phyloP scores from a whole-genome alignment of 2,329 filamentous ascomycete genomes.

The Leptosphaerulina australis region DNA sequence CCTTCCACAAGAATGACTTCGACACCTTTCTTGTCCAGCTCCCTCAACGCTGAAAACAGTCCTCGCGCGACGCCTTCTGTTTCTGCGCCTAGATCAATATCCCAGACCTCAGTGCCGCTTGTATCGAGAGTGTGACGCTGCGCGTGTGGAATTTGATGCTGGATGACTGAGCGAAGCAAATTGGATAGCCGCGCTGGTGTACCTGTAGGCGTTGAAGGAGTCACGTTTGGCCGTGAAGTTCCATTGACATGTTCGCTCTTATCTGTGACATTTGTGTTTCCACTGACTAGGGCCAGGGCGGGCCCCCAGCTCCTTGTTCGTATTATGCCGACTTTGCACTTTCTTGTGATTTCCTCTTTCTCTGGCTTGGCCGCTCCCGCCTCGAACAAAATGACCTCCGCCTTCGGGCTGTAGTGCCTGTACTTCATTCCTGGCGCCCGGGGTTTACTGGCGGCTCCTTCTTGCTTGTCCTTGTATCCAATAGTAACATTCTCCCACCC shows the following conservation, averaged over 20 bases:
- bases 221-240: background rate
- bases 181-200: slow-evolving; percentile 31
- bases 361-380: slow-evolving; percentile 50
- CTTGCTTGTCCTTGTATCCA: slow-evolving; percentile 76
- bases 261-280: background rate
- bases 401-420: slow-evolving; percentile 93
- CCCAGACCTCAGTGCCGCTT: slow-evolving; percentile 56
- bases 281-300: slow-evolving; percentile 26
- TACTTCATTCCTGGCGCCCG: slow-evolving; percentile 98
- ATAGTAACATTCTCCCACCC: slow-evolving; percentile 82
- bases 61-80: slow-evolving; percentile 80
- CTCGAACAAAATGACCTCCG: slow-evolving; percentile 83
- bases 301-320: slow-evolving; percentile 37
- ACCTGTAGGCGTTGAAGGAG: background rate
- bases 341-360: slow-evolving; percentile 36
- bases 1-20: slow-evolving; percentile 91
- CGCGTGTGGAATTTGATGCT: slow-evolving; percentile 43
- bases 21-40: slow-evolving; percentile 78
- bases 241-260: slow-evolving; percentile 23
- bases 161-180: slow-evolving; percentile 43
- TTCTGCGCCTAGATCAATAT: slow-evolving; percentile 74
- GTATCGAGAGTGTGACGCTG: slow-evolving; percentile 23
- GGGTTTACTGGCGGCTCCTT: slow-evolving; percentile 66
- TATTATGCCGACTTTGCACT: slow-evolving; percentile 51
- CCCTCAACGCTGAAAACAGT: slow-evolving; percentile 84